These are phyloP conservation scores for Fusarium sp. DNA, from an alignment of 2,329 filamentous ascomycete genomes.

Conservation along the genomic window DNA sequence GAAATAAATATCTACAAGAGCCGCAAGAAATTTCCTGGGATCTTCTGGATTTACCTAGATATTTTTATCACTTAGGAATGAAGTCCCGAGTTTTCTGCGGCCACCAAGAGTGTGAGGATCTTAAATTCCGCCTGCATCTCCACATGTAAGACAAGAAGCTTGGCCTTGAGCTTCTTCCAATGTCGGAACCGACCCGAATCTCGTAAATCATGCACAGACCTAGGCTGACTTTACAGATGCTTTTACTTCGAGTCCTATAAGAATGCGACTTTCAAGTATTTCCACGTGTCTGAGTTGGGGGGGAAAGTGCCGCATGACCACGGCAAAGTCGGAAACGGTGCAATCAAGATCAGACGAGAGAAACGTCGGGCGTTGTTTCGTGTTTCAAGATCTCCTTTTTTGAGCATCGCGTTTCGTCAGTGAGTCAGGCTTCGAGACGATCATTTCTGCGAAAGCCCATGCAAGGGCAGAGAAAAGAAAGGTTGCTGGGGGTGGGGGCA, in stretches of 20 bases:
- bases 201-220: not conserved
- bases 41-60: not conserved
- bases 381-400: constrained; percentile 31
- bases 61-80: not conserved
- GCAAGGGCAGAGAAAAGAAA: constrained; percentile 22
- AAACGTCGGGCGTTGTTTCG: constrained; percentile 24
- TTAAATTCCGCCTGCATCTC: constrained; percentile 6
- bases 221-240: not conserved
- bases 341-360: constrained; percentile 13
- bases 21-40: not conserved
- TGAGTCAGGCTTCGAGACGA: constrained; percentile 7
- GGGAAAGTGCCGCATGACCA: not conserved
- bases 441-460: not conserved
- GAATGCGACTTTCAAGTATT: not conserved
- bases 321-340: not conserved
- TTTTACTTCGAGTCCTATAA: constrained; percentile 1
- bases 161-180: constrained; percentile 17
- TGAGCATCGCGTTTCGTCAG: constrained; percentile 1
- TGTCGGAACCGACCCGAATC: not conserved
- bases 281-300: constrained; percentile 18
- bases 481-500: not conserved
- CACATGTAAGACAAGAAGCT: constrained; percentile 23
- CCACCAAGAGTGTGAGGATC: not conserved
- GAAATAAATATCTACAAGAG: not conserved
- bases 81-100: not conserved